phyloP scores from a whole-genome alignment of 257 asterid genomes.

The Solanum pinnatisectum region DNA sequence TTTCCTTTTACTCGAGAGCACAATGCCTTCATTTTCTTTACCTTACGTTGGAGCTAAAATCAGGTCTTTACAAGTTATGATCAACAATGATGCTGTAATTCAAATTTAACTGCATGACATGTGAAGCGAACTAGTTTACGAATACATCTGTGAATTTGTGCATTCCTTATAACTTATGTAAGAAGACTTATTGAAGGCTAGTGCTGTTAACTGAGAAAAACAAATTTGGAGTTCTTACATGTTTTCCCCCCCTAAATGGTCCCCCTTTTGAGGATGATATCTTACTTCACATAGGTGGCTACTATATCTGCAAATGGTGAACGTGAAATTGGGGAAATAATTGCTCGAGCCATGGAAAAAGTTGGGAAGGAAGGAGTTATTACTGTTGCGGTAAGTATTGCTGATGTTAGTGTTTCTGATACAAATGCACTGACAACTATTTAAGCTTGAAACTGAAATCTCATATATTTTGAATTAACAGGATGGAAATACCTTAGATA shows the following conservation, averaged over 20 bases:
- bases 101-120: neutral
- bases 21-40: neutral
- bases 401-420: neutral
- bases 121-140: neutral
- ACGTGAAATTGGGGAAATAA: conserved; percentile 71
- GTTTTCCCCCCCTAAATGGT: conserved; percentile 8
- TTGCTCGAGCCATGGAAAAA: conserved; percentile 92
- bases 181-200: neutral
- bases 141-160: neutral
- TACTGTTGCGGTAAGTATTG: conserved; percentile 55
- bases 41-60: neutral
- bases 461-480: conserved; percentile 15
- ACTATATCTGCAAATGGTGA: conserved; percentile 90
- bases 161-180: neutral
- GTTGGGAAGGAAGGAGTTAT: conserved; percentile 95
- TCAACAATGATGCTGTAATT: neutral
- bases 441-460: neutral
- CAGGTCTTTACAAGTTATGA: neutral
- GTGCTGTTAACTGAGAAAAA: neutral
- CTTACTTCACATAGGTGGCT: conserved; percentile 47
- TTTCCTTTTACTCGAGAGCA: neutral
- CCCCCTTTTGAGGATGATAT: neutral
- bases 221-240: neutral
- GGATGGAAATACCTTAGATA: conserved; percentile 79
- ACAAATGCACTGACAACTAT: neutral